Conservation (phyloP, 1,284 basidiomycete genomes). For the Apiotrichum brassicae region DNA sequence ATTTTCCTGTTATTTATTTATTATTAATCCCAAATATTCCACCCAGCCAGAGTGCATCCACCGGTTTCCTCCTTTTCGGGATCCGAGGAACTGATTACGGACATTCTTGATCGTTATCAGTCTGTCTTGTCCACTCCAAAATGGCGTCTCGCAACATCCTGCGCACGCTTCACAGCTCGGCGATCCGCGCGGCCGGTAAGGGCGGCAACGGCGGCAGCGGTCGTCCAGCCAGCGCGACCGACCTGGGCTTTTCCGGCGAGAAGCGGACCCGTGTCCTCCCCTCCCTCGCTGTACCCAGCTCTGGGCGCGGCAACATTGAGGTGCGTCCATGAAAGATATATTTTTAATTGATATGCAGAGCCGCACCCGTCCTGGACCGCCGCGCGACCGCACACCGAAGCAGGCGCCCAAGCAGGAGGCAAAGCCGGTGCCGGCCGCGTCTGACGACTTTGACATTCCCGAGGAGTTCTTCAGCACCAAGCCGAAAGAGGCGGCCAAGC, state of each 20-base stretch:
- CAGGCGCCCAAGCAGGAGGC: neutral
- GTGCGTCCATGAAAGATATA: neutral
- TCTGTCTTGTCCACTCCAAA: neutral
- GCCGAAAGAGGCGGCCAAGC: neutral
- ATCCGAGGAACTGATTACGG: too few species aligned
- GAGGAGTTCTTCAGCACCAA: neutral
- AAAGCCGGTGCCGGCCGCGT: neutral
- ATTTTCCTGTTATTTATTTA: slow-evolving; percentile 3
- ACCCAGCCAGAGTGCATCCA: too few species aligned
- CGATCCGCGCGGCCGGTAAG: neutral
- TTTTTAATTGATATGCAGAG: too few species aligned
- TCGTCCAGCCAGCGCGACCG: neutral
- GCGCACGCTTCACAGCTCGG: slow-evolving; percentile 11
- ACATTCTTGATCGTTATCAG: neutral
- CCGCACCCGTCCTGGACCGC: too few species aligned
- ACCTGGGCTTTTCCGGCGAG: slow-evolving; percentile 5
- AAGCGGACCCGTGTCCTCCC: slow-evolving; percentile 11
- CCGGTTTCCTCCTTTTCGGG: too few species aligned
- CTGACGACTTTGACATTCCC: neutral
- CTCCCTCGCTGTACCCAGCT: neutral
- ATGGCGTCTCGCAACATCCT: slow-evolving; percentile 9
- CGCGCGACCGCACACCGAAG: neutral
- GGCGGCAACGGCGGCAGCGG: neutral
- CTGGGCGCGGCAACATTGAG: neutral
- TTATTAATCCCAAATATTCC: slow-evolving; percentile 24